phyloP scores from a whole-genome alignment of 2,329 filamentous ascomycete genomes.

The Xylaria sp. region DNA sequence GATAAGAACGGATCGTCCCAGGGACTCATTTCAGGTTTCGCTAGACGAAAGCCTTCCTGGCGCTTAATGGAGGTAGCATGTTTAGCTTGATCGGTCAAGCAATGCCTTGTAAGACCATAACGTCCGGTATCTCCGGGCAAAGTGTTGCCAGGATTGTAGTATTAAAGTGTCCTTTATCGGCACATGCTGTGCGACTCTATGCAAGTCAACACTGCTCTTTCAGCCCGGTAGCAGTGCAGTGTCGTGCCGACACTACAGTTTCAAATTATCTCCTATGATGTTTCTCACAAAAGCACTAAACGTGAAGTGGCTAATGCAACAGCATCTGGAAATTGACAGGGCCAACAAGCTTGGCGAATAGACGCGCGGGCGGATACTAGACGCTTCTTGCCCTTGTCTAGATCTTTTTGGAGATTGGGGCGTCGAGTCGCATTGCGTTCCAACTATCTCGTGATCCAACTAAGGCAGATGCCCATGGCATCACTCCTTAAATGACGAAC shows the following conservation, averaged over 20 bases:
- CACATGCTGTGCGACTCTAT: conserved; percentile 5
- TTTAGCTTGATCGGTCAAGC: conserved; percentile 13
- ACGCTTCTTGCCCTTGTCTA: background rate
- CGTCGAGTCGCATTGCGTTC: conserved; percentile 11
- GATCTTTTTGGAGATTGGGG: background rate
- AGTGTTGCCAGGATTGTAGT: background rate
- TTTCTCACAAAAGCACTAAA: background rate
- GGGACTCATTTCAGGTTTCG: conserved; percentile 30
- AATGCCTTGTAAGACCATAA: conserved; percentile 12
- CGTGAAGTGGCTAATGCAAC: conserved; percentile 5
- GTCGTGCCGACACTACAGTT: conserved; percentile 8
- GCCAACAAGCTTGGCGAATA: conserved; percentile 22
- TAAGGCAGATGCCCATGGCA: background rate
- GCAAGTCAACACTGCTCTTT: conserved; percentile 3
- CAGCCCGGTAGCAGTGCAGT: conserved; percentile 17
- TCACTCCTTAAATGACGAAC: conserved; percentile 6
- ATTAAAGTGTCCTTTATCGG: background rate
- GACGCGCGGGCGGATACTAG: conserved; percentile 16
- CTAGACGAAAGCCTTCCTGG: conserved; percentile 29
- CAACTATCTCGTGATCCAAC: conserved; percentile 2
- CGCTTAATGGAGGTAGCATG: conserved; percentile 20
- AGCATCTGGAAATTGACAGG: conserved; percentile 1
- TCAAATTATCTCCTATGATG: background rate
- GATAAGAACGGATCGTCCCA: conserved; percentile 23
- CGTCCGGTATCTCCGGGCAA: conserved; percentile 9